Evolutionary conservation across 2,329 filamentous ascomycete species (phyloP).

Genomic region (Alternaria atra): DNA sequence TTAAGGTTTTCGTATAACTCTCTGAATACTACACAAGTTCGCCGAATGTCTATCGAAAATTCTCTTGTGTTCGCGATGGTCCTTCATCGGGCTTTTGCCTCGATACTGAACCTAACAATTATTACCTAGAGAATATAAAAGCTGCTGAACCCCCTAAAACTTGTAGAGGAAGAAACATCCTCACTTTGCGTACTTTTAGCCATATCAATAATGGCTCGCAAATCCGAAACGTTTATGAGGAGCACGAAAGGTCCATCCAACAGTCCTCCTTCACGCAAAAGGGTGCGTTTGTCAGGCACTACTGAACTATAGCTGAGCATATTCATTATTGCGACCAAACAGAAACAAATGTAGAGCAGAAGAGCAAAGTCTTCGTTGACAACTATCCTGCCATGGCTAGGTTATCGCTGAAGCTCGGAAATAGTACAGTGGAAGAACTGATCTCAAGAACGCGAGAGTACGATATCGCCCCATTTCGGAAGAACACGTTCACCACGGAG

Average conservation of each 20-base stretch:
- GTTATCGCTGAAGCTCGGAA: background rate
- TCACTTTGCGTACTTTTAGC: background rate
- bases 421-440: background rate
- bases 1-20: too few relatives aligned
- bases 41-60: background rate
- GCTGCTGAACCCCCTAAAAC: background rate
- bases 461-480: background rate
- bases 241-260: background rate
- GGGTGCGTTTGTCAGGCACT: background rate
- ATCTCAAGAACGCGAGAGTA: rapidly evolving
- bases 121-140: background rate
- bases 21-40: too few relatives aligned
- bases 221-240: rapidly evolving
- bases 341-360: background rate
- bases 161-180: too few relatives aligned
- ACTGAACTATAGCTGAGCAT: background rate
- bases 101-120: background rate
- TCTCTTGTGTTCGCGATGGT: background rate
- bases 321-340: rapidly evolving
- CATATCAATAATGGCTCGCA: background rate
- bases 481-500: background rate
- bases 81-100: background rate
- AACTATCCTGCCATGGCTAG: background rate
- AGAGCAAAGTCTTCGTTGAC: background rate
- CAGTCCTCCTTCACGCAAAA: background rate